These are phyloP conservation scores for Dendrobium huoshanense DNA, from an alignment of 106 monocot genomes.

Conservation along the genomic window DNA sequence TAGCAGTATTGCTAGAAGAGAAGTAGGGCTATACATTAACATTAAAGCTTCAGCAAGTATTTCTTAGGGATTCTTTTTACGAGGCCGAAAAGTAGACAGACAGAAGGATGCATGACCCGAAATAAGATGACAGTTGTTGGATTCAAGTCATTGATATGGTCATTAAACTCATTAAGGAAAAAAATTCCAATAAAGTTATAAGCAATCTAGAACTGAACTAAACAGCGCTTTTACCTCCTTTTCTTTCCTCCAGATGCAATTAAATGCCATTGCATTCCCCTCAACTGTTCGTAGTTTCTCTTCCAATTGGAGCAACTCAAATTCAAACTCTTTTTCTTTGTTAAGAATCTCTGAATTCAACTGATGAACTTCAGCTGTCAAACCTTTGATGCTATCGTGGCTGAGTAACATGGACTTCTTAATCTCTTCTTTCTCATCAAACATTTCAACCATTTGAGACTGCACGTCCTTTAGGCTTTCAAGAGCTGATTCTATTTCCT, in stretches of 20 bases:
- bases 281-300: conserved; percentile 31
- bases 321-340: conserved; percentile 44
- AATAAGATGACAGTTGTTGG: background rate
- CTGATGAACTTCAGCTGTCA: conserved; percentile 32
- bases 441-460: conserved; percentile 39
- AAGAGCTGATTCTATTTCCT: conserved; percentile 49
- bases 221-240: conserved; percentile 46
- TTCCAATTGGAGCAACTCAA: conserved; percentile 28
- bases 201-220: background rate
- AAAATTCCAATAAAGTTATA: background rate
- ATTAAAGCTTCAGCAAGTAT: background rate
- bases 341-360: conserved; percentile 36
- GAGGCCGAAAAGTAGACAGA: background rate
- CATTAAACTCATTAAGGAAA: background rate
- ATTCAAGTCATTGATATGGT: background rate
- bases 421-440: conserved; percentile 35
- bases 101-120: background rate
- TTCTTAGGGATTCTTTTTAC: background rate
- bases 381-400: conserved; percentile 25
- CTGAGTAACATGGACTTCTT: conserved; percentile 35
- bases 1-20: background rate
- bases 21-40: background rate
- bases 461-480: conserved; percentile 35
- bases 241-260: conserved; percentile 25
- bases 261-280: conserved; percentile 22